Base-by-base conservation (phyloP, 768 basidiomycete species). In the Imleria badia region DNA sequence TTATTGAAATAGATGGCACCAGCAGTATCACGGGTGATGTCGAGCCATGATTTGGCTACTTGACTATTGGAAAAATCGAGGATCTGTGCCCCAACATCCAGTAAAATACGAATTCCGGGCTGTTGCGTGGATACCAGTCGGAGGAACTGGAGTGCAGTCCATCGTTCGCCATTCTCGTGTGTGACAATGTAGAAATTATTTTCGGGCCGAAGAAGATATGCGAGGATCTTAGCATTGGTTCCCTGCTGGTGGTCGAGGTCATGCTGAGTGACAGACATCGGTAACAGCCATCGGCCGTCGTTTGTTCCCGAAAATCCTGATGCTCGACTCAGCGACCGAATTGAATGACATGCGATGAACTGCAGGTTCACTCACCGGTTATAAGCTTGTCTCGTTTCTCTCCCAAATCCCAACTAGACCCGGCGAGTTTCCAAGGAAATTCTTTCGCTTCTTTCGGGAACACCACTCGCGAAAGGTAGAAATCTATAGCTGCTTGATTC, bases 51-150 rank as follows among this genome's bases (percentile, higher is more conserved):
- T 20, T 51, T 35, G 2, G 70, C 77, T 5, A 82, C 45, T 22
- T 78, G 63, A 2, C 54, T 30, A 51, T 80, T 82, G 19, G 65
- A 64, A 52, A 78, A 58, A 41, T 83, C 80, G 6, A 83, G 69
- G 53, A 83, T 76, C 57, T 83, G 82, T 0, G 81, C 81, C 0
- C 81, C 81, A 7, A 38, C 36, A n/a, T 38, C 36, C 15, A 38
- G 17, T 3, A 38, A n/a, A 39, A 39, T 7, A 8, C 11, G 38
- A 20, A 20, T 39, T 19, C 20, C 9, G 38, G 19, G 38, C 4
- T 3, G 8, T 20, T 39, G n/a, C n/a, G n/a, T 7, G n/a, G 38
- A 3, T 20, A 39, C 38, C 38, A 39, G 8, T 9, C 19, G n/a
- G 19, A 39, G 38, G 10, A 39, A 39, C 3, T 7, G 19, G 3